phyloP scores from a whole-genome alignment of 129 eudicot genomes.

The Artemisia annua region DNA sequence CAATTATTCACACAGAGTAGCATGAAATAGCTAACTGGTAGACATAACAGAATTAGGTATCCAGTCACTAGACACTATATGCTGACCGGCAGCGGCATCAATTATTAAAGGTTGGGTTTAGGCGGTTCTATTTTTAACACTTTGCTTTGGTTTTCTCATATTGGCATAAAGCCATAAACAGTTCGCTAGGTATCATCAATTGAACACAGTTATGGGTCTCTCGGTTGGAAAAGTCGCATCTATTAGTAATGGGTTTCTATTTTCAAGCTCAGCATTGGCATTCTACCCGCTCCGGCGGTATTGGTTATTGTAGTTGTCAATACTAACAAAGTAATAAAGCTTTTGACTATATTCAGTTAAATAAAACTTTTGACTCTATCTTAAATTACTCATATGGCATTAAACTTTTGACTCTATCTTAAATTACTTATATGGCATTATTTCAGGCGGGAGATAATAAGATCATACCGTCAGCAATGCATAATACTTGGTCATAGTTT shows the following conservation, averaged over 20 bases:
- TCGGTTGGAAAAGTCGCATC: neutral
- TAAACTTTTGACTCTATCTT: neutral
- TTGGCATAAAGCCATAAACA: neutral
- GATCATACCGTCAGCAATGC: neutral
- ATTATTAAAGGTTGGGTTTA: too few species aligned
- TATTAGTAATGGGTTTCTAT: neutral
- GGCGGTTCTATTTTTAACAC: slow-evolving; percentile 7
- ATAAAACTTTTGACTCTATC: too few species aligned
- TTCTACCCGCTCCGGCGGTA: neutral
- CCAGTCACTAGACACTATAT: neutral
- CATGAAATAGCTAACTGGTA: slow-evolving; percentile 9
- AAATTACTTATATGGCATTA: slow-evolving; percentile 4
- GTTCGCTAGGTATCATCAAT: neutral
- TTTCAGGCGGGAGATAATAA: neutral
- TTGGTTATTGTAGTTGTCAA: too few species aligned
- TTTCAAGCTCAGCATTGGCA: neutral
- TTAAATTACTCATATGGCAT: neutral
- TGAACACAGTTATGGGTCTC: neutral
- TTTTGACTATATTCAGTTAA: too few species aligned
- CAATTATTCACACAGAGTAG: slow-evolving; percentile 2
- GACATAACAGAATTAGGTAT: slow-evolving; percentile 13
- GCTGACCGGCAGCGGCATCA: too few species aligned
- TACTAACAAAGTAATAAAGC: too few species aligned
- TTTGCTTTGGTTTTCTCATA: neutral
- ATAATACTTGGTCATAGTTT: neutral